These are phyloP conservation scores for Podosphaera xanthii DNA, from an alignment of 2,329 filamentous ascomycete genomes.

Conservation along the genomic window DNA sequence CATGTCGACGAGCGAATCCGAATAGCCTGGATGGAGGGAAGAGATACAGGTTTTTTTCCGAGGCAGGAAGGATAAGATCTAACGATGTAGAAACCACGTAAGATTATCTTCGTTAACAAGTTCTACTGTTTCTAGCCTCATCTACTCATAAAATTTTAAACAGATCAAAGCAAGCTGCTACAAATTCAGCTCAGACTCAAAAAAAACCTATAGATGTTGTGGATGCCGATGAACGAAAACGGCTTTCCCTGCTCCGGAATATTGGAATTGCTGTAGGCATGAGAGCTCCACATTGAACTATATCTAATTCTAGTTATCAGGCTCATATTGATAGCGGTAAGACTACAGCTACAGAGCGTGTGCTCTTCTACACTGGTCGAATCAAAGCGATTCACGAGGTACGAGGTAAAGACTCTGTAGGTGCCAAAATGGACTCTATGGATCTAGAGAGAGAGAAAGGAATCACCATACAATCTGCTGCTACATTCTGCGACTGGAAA, in stretches of 20 bases:
- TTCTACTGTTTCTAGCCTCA: too few relatives aligned
- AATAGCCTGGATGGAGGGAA: too few relatives aligned
- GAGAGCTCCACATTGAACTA: background rate
- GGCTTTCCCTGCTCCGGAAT: constrained; percentile 68
- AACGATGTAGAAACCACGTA: constrained; percentile 14
- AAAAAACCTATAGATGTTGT: constrained; percentile 12
- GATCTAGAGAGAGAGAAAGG: constrained; percentile 95
- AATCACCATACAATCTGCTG: constrained; percentile 95
- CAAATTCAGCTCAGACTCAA: constrained; percentile 10
- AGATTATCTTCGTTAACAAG: constrained; percentile 3
- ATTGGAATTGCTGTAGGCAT: constrained; percentile 78
- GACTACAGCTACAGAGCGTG: constrained; percentile 86
- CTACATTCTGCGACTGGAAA: constrained; percentile 92
- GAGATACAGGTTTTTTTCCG: constrained; percentile 13
- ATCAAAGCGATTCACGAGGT: constrained; percentile 97
- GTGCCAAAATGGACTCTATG: constrained; percentile 99
- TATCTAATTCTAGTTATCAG: constrained; percentile 19
- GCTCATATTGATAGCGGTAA: constrained; percentile 98
- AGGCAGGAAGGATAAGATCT: constrained; percentile 9
- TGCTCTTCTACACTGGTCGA: constrained; percentile 92
- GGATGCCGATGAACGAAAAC: constrained; percentile 46
- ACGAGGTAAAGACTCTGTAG: constrained; percentile 77
- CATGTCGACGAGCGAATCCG: too few relatives aligned
- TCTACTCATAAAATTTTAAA: background rate
- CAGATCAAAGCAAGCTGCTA: constrained; percentile 13